phyloP scores from a whole-genome alignment of 768 basidiomycete species.

The Pleurotus tuber-regium region DNA sequence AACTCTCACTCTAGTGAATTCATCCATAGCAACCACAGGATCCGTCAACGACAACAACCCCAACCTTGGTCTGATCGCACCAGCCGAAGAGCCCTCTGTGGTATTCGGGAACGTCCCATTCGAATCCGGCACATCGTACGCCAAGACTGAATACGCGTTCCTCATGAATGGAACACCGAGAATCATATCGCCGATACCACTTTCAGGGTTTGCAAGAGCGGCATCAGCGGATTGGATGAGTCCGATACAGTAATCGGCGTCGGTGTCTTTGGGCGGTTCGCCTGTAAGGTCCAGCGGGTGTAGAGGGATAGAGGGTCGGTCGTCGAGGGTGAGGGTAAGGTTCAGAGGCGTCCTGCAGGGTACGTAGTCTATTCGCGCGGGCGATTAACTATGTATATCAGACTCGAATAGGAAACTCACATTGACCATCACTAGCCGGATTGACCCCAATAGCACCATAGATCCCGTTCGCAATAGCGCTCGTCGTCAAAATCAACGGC shows the following conservation, averaged over 20 bases:
- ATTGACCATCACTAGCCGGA: constrained; percentile 59
- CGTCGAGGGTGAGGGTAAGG: constrained; percentile 63
- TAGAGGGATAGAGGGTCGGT: constrained; percentile 52
- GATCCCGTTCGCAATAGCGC: constrained; percentile 64
- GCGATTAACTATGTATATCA: no score
- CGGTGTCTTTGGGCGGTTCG: constrained; percentile 39
- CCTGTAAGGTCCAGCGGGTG: constrained; percentile 76
- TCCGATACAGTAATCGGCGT: constrained; percentile 54
- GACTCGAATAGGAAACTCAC: constrained; percentile 43
- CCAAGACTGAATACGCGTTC: constrained; percentile 76
- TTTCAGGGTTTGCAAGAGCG: constrained; percentile 32
- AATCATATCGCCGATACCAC: constrained; percentile 60
- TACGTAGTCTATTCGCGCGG: constrained; percentile 66
- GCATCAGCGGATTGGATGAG: constrained; percentile 60
- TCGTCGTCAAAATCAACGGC: constrained; percentile 62
- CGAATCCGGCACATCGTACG: constrained; percentile 47
- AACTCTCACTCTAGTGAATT: constrained; percentile 71
- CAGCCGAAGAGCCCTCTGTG: constrained; percentile 11
- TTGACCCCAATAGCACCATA: constrained; percentile 70
- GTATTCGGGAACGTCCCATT: constrained; percentile 43
- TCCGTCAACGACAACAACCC: constrained; percentile 68
- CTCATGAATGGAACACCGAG: constrained; percentile 79
- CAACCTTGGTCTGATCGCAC: constrained; percentile 40
- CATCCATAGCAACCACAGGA: constrained; percentile 53
- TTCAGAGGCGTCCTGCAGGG: constrained; percentile 72